Base-by-base conservation (phyloP, 805 yeast species). In the Brettanomyces naardenensis region DNA sequence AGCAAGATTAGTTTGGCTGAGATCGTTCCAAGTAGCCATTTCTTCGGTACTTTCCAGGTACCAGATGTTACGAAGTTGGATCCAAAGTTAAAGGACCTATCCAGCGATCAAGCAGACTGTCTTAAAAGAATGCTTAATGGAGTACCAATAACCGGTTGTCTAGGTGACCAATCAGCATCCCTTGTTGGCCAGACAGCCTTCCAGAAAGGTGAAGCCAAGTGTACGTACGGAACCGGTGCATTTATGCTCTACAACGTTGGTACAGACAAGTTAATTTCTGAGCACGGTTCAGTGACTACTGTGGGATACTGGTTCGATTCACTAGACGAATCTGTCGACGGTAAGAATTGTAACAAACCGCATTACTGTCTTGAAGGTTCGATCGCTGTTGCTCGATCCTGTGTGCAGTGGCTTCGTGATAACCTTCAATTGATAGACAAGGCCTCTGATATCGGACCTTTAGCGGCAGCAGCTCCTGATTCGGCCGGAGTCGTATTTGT, bases 161-260 rank as follows among this genome's bases (percentile, higher is more conserved):
- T 89, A 22, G 97, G 97, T 42, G 97, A 89, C 64, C 97, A 89
- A 65, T 77, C 89, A 39, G 87, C 96, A 2, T 92, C 97, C 2
- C 62, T 90, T 43, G 95, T 88, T 35, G 97, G 97, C 27, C 96
- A 89, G 61, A 62, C 85, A 60, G 95, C 95, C 1, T 75, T 87
- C 51, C 69, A 74, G 45, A 71, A 75, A 31, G 96, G 96, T 39
- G 77, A 81, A 32, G 95, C 95, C 32, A 89, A 89, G 62, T 87
- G 95, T 69, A 89, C 97, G 9, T 89, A 88, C 54, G 97, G 97
- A 45, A 89, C 97, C 1, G 97, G 97, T 44, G 85, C 95, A 58
- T 89, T 89, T 68, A 62, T 89, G 44, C 68, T 90, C 45, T 86
- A 82, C 69, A 89, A 89, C 62, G 84, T 95, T 2, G 97, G 97